Base-by-base conservation (phyloP, 495 filamentous ascomycete genomes). In the Apodospora peruviana region DNA sequence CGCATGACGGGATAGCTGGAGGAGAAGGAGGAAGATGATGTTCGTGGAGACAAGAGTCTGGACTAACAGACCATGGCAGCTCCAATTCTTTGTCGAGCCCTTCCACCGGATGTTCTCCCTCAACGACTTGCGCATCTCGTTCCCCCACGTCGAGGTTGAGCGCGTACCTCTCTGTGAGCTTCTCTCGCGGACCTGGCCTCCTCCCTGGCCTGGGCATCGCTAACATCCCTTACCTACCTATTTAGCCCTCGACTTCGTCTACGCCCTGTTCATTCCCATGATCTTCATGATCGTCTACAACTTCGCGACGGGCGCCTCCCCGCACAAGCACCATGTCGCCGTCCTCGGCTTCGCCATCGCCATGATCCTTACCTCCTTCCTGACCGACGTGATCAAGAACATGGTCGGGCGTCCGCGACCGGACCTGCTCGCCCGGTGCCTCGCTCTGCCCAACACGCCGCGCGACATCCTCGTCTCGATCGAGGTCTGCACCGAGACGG, bases 311-410 rank as follows among this genome's bases (percentile, higher is more conserved):
- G 72, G 73, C 40, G 80, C 86, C 50, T 64, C 77, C 17, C 59
- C 76, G 16, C 90, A 96, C 68, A 93, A 95, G 61, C 75, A 84
- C 25, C 94, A 97, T 60, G 89, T 91, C 52, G 85, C 89, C 0
- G 60, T 93, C 23, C 80, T 99, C 3, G 87, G 88, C 4, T 77
- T 97, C 27, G 66, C 83, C 16, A 87, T 90, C 48, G 78, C 86
- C 42, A 61, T 96, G 17, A 76, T 89, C 64, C 75, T 96, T 17
- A 85, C 88, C 2, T 76, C 79, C 2, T 84, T 96, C 63, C 71
- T 97, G 9, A 96, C 94, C 44, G 94, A 97, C 57, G 69, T 91
- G 0, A 75, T 97, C 50, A 99, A 99, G 60, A 96, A 97, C 62
- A 78, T 83, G 0, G 88, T 95, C 35, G 93, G 93, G 16, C 76